Base-by-base conservation (phyloP, 1,139 yeast species). In the Hanseniaspora uvarum region DNA sequence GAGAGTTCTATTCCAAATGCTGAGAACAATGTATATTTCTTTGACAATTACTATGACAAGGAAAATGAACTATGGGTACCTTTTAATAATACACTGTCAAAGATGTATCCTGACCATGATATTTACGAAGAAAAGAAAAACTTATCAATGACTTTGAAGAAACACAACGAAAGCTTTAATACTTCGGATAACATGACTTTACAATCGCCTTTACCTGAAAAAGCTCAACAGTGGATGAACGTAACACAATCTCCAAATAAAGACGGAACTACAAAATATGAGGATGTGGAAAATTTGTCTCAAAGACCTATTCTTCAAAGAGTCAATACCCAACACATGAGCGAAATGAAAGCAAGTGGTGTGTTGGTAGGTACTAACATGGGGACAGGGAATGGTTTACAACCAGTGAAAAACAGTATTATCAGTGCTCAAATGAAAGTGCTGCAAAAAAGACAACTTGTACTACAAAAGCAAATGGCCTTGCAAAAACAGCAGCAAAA, bases 271-370 rank as follows among this genome's bases (percentile, higher is more conserved):
- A 68, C 65, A 52, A 67, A 63, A n/a, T 60, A 62, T 55, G 64
- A 65, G 39, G 63, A 63, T 40, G 60, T 57, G 43, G 60, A 59
- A 40, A 57, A 62, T 7, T 59, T 63, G 28, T 59, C 60, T 14
- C 62, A 40, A 16, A 30, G 26, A 30, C 46, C 46, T 8, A 12
- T 28, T 16, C 18, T 43, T 6, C 46, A 43, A 43, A 28, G 46
- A 30, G 46, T 43, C n/a, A 43, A 43, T 37, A 48, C 52, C 6
- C 52, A 47, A n/a, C 40, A 39, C 12, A 31, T 16, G 23, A 39
- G 43, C 16, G 70, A 66, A 43, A 65, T 66, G 38, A 65, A 63
- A 50, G 70, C 70, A 5, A 66, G 70, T 59, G 70, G 70, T 55
- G 68, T 61, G 1, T 63, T 66, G 64, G 68, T 64, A 57, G 63